Evolutionary conservation across 306 rosid species (phyloP), one percentile per base, ranked within the genome.

Genomic region (Prunus mira): DNA sequence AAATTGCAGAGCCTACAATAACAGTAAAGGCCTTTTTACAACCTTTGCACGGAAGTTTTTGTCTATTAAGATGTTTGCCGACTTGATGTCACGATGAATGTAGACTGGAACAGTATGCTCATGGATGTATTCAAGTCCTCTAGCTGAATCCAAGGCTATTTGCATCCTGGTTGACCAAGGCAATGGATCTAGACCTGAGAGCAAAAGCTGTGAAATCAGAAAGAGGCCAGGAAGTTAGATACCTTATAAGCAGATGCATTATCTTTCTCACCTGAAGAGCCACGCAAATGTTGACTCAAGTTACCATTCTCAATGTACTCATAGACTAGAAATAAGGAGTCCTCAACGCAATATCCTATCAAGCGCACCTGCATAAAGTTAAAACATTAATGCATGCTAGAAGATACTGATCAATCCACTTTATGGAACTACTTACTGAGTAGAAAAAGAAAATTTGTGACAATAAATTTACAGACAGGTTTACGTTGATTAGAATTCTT

Each of bases 101-200:
- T 91, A 91, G 54, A 89, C 86, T 32, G 97, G 94, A 86, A 91
- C 90, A 17, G 94, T 89, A 47, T 91, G 97, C 34, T 89, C 97
- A n/a, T 91, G 97, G 45, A 91, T 91, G 71, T 91, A 91, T 85
- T 86, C 94, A 12, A 91, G 82, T 72, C 92, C 94, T 80, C 97
- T 88, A 50, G 92, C 97, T 38, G 91, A 71, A 81, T 91, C 97
- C 52, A 89, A 75, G 14, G 94, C 97, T 74, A 91, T 91, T 82
- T 89, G 94, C 54, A 91, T 87, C 85, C 94, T 88, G 45, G 79
- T 74, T 60, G 86, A 66, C 97, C 97, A 91, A 52, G 92, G 62
- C 81, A 91, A 83, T 5, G 90, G 86, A n/a, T 85, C 92, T 86
- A 78, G 73, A 69, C 77, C 97, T 90, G 68, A 19, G 52, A 55